Conservation (phyloP, 1,284 basidiomycete genomes). For the Microbotryomycetes sp. region DNA sequence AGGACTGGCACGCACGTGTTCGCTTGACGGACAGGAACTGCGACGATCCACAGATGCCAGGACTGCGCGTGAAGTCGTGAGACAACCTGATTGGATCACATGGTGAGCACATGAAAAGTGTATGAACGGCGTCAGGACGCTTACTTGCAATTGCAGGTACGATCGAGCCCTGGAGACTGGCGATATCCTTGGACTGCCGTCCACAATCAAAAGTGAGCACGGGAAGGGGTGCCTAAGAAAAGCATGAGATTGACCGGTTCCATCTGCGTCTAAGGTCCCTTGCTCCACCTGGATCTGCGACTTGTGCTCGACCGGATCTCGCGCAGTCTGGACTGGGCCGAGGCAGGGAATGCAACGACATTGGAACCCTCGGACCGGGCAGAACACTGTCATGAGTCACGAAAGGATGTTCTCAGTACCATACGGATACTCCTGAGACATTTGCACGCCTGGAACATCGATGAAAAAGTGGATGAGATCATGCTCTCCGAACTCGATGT, state of each 20-base stretch:
- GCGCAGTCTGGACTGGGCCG: no score
- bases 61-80: slow-evolving; percentile 68
- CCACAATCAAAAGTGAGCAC: not conserved
- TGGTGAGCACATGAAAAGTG: slow-evolving; percentile 49
- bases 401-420: slow-evolving; percentile 52
- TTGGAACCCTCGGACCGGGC: no score
- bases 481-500: no score
- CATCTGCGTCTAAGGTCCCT: no score
- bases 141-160: not conserved
- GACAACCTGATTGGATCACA: slow-evolving; percentile 62
- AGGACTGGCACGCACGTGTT: slow-evolving; percentile 77
- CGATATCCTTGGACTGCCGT: slow-evolving; percentile 41
- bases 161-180: slow-evolving; percentile 37
- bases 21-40: slow-evolving; percentile 75
- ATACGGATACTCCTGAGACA: slow-evolving; percentile 16
- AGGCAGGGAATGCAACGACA: no score
- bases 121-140: no score
- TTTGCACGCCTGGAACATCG: not conserved
- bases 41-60: slow-evolving; percentile 70
- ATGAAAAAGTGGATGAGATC: not conserved
- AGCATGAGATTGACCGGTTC: no score
- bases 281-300: slow-evolving; percentile 22
- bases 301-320: slow-evolving; percentile 21
- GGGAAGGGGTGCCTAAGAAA: no score
- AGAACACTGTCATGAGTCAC: no score